A percentile compares a stretch with the other conserved stretches of the same genome.
phyloP scores from a whole-genome alignment of 2,329 filamentous ascomycete genomes.

The Diaporthe vaccinii region DNA sequence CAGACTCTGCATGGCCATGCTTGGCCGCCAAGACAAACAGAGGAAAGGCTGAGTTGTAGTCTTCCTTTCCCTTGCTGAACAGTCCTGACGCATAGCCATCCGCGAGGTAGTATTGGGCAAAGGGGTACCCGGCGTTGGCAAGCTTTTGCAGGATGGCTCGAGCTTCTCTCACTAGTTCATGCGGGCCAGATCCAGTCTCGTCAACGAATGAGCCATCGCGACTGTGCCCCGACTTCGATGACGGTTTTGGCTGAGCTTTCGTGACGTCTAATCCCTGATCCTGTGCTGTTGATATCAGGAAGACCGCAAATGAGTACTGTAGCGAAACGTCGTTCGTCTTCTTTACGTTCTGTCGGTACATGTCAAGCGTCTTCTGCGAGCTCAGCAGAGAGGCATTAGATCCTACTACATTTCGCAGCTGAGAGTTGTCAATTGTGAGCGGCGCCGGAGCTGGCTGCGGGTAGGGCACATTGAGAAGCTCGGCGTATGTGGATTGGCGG shows the following conservation, averaged over 20 bases:
- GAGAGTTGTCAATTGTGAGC: conserved; percentile 82
- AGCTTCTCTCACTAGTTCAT: conserved; percentile 86
- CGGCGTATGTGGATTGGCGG: conserved; percentile 67
- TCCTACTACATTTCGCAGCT: conserved; percentile 83
- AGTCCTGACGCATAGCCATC: conserved; percentile 95
- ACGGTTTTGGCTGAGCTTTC: conserved; percentile 60
- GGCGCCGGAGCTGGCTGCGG: conserved; percentile 80
- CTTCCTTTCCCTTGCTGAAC: conserved; percentile 94
- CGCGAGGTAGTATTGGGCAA: conserved; percentile 96
- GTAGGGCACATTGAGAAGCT: conserved; percentile 78
- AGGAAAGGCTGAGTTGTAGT: conserved; percentile 91
- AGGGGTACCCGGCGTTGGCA: conserved; percentile 90
- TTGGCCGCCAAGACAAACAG: conserved; percentile 95
- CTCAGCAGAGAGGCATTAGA: conserved; percentile 92
- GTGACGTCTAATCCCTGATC: conserved; percentile 75
- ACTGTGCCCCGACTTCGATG: conserved; percentile 62
- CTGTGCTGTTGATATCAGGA: conserved; percentile 90
- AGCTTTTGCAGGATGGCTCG: conserved; percentile 89
- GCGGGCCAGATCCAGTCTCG: conserved; percentile 64
- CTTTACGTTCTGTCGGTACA: conserved; percentile 97
- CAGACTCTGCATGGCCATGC: conserved; percentile 96
- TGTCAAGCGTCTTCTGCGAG: conserved; percentile 93
- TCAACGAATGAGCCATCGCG: conserved; percentile 62
- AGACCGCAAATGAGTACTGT: conserved; percentile 96
- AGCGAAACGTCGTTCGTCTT: conserved; percentile 93